Conservation (phyloP, 148 eudicot species). For the Hydrangea macrophylla region DNA sequence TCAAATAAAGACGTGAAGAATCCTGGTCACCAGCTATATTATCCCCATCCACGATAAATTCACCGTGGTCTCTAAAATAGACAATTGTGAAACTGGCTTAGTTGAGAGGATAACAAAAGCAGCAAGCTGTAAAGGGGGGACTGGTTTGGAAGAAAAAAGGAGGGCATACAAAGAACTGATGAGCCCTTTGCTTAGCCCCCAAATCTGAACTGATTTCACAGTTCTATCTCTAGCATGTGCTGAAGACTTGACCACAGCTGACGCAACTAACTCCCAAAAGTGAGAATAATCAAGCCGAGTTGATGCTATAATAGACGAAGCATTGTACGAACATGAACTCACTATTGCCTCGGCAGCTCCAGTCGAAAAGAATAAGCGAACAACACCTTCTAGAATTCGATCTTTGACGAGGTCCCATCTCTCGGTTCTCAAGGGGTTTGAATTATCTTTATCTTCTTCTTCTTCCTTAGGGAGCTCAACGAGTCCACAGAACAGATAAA, state of each 20-base stretch:
- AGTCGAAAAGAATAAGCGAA: constrained; percentile 78
- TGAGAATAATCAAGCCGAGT: constrained; percentile 44
- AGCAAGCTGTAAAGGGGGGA: constrained; percentile 65
- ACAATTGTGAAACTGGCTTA: constrained; percentile 46
- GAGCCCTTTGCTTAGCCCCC: constrained; percentile 82
- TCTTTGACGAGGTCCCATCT: constrained; percentile 52
- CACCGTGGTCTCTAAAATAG: constrained; percentile 39
- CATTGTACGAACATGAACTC: constrained; percentile 34
- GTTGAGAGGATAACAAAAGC: constrained; percentile 80
- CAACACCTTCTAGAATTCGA: constrained; percentile 71
- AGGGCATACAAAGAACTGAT: constrained; percentile 76
- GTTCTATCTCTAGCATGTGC: constrained; percentile 70
- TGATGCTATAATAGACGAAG: constrained; percentile 50
- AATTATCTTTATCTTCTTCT: constrained; percentile 33
- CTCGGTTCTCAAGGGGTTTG: constrained; percentile 40
- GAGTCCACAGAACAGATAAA: constrained; percentile 48
- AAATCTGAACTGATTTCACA: constrained; percentile 71
- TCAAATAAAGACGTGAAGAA: constrained; percentile 33
- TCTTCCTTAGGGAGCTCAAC: constrained; percentile 28
- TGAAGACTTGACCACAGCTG: constrained; percentile 55
- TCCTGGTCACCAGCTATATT: constrained; percentile 33
- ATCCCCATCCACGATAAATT: constrained; percentile 26
- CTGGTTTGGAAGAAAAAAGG: constrained; percentile 65
- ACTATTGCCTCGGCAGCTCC: constrained; percentile 75
- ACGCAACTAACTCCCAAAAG: constrained; percentile 82